These are phyloP conservation scores for Yarrowia bubula DNA, from an alignment of 805 yeast species.

Conservation along the genomic window DNA sequence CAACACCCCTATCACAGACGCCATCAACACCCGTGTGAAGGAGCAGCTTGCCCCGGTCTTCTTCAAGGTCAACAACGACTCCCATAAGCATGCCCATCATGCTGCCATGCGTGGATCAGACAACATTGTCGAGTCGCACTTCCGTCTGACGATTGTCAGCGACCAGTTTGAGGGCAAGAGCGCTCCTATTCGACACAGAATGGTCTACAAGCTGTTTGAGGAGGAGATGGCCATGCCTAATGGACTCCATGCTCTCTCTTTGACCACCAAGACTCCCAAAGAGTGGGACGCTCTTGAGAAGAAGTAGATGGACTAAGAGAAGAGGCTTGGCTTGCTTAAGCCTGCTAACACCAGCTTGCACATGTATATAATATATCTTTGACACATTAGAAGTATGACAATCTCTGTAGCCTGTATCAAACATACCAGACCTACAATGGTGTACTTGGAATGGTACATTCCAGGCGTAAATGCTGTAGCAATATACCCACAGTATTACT, in stretches of 20 bases:
- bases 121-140: conserved; percentile 78
- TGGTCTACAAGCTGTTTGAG: conserved; percentile 63
- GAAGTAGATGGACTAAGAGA: not conserved
- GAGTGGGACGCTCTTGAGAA: conserved; percentile 43
- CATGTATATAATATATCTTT: not conserved
- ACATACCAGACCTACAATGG: not conserved
- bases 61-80: conserved; percentile 68
- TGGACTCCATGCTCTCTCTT: conserved; percentile 85
- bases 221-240: conserved; percentile 63
- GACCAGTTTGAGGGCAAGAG: conserved; percentile 61
- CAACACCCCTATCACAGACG: conserved; percentile 32
- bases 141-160: conserved; percentile 69
- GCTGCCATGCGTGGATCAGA: conserved; percentile 72
- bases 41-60: conserved; percentile 46
- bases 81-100: conserved; percentile 85
- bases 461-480: too few species aligned
- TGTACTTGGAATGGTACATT: too few species aligned
- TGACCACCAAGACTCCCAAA: conserved; percentile 71
- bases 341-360: too few species aligned
- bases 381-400: not conserved
- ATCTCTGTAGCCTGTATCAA: too few species aligned
- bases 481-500: not conserved
- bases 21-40: conserved; percentile 48
- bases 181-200: conserved; percentile 74
- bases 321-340: not conserved